These are phyloP conservation scores for Symbiodinium pilosum DNA, from an alignment of 73 alveolate species.

Conservation along the genomic window DNA sequence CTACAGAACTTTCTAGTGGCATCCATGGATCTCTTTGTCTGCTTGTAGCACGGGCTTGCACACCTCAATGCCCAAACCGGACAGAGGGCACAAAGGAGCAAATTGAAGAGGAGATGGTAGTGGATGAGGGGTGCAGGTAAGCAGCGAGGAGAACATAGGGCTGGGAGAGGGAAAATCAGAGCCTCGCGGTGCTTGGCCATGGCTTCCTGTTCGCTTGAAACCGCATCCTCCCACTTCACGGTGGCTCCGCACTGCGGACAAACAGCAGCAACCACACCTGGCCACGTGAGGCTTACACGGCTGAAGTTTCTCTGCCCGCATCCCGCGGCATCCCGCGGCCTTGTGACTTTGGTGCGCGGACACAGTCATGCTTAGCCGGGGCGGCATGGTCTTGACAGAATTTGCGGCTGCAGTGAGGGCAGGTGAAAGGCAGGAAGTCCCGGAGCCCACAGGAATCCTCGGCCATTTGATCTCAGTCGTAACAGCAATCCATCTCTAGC, in stretches of 20 bases:
- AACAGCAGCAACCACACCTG: slow-evolving; percentile 38
- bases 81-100: background rate
- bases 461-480: background rate
- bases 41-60: slow-evolving; percentile 3
- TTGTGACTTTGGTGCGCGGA: slow-evolving; percentile 18
- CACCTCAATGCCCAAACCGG: background rate
- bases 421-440: slow-evolving; percentile 72
- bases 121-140: background rate
- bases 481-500: background rate
- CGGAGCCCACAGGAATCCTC: slow-evolving; percentile 83
- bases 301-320: background rate
- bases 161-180: too few species aligned
- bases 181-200: background rate
- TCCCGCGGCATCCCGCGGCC: background rate
- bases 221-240: slow-evolving; percentile 59
- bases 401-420: slow-evolving; percentile 51
- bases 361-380: slow-evolving; percentile 64
- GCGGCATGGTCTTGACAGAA: slow-evolving; percentile 72
- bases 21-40: background rate
- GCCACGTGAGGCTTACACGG: background rate
- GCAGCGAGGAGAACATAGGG: background rate
- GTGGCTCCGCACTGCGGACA: slow-evolving; percentile 62
- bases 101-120: background rate
- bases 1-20: too few species aligned
- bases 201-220: background rate